phyloP scores from a whole-genome alignment of 2,329 filamentous ascomycete genomes.

The Daldinia eschscholtzii region DNA sequence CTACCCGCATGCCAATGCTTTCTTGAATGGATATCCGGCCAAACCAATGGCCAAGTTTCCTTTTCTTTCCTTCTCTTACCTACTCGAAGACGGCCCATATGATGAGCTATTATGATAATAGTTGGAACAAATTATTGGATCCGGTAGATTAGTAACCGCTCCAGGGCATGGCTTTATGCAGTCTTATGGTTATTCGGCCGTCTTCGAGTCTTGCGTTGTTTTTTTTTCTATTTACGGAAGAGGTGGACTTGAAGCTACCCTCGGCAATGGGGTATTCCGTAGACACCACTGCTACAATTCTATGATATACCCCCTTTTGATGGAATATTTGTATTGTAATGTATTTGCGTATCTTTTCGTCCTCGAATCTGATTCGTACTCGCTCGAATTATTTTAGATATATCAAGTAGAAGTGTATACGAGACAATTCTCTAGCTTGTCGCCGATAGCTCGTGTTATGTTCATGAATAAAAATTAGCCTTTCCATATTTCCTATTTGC shows the following conservation, averaged over 20 bases:
- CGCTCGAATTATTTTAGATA: neutral
- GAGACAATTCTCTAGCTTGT: neutral
- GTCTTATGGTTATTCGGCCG: neutral
- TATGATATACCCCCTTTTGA: constrained; percentile 14
- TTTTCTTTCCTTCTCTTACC: constrained; percentile 14
- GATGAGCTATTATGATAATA: constrained; percentile 22
- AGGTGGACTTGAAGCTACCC: constrained; percentile 3
- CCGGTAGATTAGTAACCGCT: neutral
- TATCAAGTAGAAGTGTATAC: neutral
- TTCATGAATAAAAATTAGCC: neutral
- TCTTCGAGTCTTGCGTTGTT: neutral
- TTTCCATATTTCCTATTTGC: no score
- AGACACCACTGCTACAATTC: constrained; percentile 2
- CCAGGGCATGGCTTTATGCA: no score
- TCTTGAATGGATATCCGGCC: constrained; percentile 34
- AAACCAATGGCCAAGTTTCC: constrained; percentile 20
- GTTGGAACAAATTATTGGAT: constrained; percentile 7
- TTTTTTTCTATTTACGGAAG: constrained; percentile 1
- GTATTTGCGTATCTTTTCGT: neutral
- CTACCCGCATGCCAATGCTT: constrained; percentile 8
- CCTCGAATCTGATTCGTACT: neutral
- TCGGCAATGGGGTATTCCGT: constrained; percentile 1
- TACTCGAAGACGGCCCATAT: constrained; percentile 1
- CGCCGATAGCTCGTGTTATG: neutral
- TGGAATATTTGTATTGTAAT: neutral